Conservation (phyloP, 306 rosid genomes). For the Begonia masoniana region DNA sequence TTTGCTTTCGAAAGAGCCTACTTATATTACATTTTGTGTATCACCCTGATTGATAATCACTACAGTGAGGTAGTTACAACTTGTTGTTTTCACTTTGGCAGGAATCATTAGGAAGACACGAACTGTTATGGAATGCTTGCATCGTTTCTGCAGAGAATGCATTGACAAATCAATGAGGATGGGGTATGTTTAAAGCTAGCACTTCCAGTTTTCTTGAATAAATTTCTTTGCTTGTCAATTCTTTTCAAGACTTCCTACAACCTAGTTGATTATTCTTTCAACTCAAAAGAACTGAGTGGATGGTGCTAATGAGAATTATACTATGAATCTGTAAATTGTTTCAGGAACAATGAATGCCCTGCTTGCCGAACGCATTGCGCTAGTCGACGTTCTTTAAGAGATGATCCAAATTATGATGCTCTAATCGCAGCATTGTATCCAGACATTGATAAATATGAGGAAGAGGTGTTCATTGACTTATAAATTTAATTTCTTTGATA, state of each 20-base stretch:
- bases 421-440: slow-evolving; percentile 76
- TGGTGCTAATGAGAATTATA: background rate
- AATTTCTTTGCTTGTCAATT: slow-evolving; percentile 7
- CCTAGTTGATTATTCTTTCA: no score
- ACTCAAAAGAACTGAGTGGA: no score
- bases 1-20: no score
- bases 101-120: slow-evolving; percentile 93
- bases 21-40: no score
- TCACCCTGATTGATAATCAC: no score
- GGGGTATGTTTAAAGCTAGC: slow-evolving; percentile 33
- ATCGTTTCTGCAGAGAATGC: slow-evolving; percentile 97
- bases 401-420: slow-evolving; percentile 94
- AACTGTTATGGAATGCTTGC: slow-evolving; percentile 96
- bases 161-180: slow-evolving; percentile 94
- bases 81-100: slow-evolving; percentile 12
- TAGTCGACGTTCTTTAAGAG: slow-evolving; percentile 94
- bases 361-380: slow-evolving; percentile 99
- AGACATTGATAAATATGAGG: slow-evolving; percentile 85
- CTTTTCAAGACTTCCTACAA: background rate
- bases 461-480: slow-evolving; percentile 52
- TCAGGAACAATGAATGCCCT: slow-evolving; percentile 94
- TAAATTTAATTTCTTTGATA: slow-evolving; percentile 1
- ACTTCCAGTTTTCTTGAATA: no score
- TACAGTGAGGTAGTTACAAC: background rate
- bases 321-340: slow-evolving; percentile 7